Base-by-base conservation (phyloP, 2,329 filamentous ascomycete species). In the Aspergillus sp. region DNA sequence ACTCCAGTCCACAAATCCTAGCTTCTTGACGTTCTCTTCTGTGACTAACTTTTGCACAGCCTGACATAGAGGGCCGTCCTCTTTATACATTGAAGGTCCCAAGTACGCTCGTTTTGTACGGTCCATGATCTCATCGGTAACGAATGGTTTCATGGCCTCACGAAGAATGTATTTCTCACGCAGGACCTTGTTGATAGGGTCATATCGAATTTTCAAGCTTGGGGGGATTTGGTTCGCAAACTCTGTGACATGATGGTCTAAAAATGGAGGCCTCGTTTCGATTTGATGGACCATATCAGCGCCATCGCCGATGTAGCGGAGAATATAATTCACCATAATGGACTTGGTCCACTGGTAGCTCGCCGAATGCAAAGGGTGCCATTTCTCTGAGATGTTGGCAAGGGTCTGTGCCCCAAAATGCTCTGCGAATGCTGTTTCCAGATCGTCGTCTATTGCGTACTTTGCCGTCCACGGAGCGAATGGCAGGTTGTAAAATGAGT, bases 141-240 rank as follows among this genome's bases (percentile, higher is more conserved):
- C 75, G 61, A 78, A 84, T 3, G 81, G 80, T 56, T 74, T 75
- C 19, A 71, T 73, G 0, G 81, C 82, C 62, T 84, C 78, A 3
- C 79, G 76, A 1, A 84, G 73, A 27, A 83, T 77, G 73, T 78
- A 81, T 59, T 84, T 83, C 67, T 83, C 80, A 1, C 65, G 66
- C 41, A 80, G 70, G 1, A 61, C 58, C 11, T 64, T 61, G 13
- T 58, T 54, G 6, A 45, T 46, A 1, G 59, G 40, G 6, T 58
- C 54, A 44, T 57, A 61, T 12, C 68, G 58, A 22, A 64, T 60
- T 54, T 74, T 74, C 45, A 73, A 50, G 39, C 65, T 70, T 0
- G 70, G 71, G 8, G 71, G 71, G 0, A 73, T 55, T 8, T 40
- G 40, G 46, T 70, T 68, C 8, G 64, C 68, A 39, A 69, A 72